phyloP scores from a whole-genome alignment of 2,329 filamentous ascomycete genomes.

The Fonsecaea erecta region DNA sequence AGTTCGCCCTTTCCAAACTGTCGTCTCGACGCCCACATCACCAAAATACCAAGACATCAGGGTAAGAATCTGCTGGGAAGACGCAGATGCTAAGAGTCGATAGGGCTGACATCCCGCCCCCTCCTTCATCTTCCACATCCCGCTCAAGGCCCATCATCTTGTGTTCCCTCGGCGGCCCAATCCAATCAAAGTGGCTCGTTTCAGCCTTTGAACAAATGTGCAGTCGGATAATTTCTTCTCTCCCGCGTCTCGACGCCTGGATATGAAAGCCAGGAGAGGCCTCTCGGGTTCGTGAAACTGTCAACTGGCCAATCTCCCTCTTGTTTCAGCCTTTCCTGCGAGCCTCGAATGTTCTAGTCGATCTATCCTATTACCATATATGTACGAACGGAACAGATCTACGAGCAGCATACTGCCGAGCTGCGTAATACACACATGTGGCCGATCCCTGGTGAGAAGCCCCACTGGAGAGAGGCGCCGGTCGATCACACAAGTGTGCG shows the following conservation, averaged over 20 bases:
- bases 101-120: conserved; percentile 23
- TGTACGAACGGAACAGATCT: background rate
- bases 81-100: conserved; percentile 1
- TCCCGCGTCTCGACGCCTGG: conserved; percentile 4
- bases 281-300: background rate
- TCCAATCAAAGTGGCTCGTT: conserved; percentile 14
- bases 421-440: background rate
- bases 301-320: background rate
- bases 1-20: background rate
- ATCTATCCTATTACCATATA: background rate
- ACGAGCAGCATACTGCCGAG: background rate
- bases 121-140: background rate
- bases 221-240: conserved; percentile 17
- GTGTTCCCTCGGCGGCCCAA: conserved; percentile 7
- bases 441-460: background rate
- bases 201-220: conserved; percentile 24
- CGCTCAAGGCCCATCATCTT: background rate
- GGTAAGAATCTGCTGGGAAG: background rate
- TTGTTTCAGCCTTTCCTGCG: conserved; percentile 12
- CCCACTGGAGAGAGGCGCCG: background rate
- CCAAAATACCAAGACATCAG: background rate
- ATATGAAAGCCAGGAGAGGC: background rate
- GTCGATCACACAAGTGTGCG: background rate
- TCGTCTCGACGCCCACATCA: background rate
- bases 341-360: background rate